Base-by-base conservation (phyloP, 495 filamentous ascomycete species). In the Cercophora sp. region DNA sequence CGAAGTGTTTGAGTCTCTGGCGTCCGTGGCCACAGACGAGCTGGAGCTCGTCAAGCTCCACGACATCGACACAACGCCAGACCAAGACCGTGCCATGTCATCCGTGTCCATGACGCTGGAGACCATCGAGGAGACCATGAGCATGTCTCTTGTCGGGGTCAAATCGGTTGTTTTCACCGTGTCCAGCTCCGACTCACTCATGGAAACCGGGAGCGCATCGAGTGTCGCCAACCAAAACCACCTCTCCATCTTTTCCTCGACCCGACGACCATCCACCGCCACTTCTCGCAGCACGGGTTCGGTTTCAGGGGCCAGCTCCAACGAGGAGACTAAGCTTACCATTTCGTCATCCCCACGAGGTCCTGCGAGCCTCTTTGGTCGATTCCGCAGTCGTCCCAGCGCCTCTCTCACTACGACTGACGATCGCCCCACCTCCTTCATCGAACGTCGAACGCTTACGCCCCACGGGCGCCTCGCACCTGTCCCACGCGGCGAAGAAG, bases 381-480 rank as follows among this genome's bases (percentile, higher is more conserved):
- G 35, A 3, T 18, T 22, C 35, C 10, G 15, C 4, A 4, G 0
- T 0, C 32, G 31, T 18, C 3, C 11, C 31, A 11, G 4, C 18
- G n/a, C n/a, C n/a, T n/a, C n/a, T n/a, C n/a, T n/a, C n/a, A n/a
- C n/a, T n/a, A n/a, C n/a, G n/a, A n/a, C n/a, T n/a, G n/a, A n/a
- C n/a, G n/a, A n/a, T n/a, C n/a, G n/a, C n/a, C n/a, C n/a, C n/a
- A n/a, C n/a, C n/a, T n/a, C n/a, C 24, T 32, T 23, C 19, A 23
- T 51, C 24, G 48, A 51, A 5, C 25, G 48, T 10, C 48, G 48
- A 9, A 27, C 48, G 8, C 48, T 51, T 18, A 51, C 48, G 1
- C 48, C 48, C 0, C 48, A 51, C 23, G 48, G 22, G 8, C 48
- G 25, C 2, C 23, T 51, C 6, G 36, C 48, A 0, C 23, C 36